Conservation (phyloP, 768 basidiomycete genomes). For the Tricholoma terreum region DNA sequence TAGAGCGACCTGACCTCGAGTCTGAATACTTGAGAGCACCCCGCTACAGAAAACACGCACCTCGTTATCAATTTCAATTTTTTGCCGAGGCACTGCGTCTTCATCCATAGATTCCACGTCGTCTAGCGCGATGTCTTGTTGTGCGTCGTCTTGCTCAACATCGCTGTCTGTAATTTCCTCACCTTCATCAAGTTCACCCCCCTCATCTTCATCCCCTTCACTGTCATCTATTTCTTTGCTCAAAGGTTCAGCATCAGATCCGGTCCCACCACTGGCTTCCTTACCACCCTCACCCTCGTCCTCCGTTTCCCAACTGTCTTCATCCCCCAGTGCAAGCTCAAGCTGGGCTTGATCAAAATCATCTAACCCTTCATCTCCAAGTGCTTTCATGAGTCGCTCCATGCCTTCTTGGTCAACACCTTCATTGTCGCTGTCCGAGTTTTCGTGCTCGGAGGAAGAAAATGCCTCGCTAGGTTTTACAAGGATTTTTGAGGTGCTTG, state of each 20-base stretch:
- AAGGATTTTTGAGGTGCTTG: not conserved
- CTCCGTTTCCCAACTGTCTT: slow-evolving; percentile 10
- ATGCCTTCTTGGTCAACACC: slow-evolving; percentile 58
- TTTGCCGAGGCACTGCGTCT: slow-evolving; percentile 78
- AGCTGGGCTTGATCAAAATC: slow-evolving; percentile 62
- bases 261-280: slow-evolving; percentile 13
- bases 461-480: slow-evolving; percentile 3
- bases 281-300: slow-evolving; percentile 19
- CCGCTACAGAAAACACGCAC: slow-evolving; percentile 37
- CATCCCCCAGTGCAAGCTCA: slow-evolving; percentile 34
- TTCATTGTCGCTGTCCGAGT: slow-evolving; percentile 34
- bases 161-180: slow-evolving; percentile 36
- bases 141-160: slow-evolving; percentile 31
- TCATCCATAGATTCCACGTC: slow-evolving; percentile 74
- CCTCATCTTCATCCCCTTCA: slow-evolving; percentile 50
- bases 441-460: slow-evolving; percentile 9
- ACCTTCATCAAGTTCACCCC: slow-evolving; percentile 55
- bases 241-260: slow-evolving; percentile 31
- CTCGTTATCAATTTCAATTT: slow-evolving; percentile 79
- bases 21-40: not conserved
- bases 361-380: slow-evolving; percentile 65
- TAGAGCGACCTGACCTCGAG: slow-evolving; percentile 57
- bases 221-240: slow-evolving; percentile 27
- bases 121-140: slow-evolving; percentile 59
- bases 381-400: slow-evolving; percentile 49